Percentiles rank a stretch among this genome's conserved stretches.
Conservation (phyloP, 371 early-diverging fungal genomes). For the Actinomortierella wolfii region DNA sequence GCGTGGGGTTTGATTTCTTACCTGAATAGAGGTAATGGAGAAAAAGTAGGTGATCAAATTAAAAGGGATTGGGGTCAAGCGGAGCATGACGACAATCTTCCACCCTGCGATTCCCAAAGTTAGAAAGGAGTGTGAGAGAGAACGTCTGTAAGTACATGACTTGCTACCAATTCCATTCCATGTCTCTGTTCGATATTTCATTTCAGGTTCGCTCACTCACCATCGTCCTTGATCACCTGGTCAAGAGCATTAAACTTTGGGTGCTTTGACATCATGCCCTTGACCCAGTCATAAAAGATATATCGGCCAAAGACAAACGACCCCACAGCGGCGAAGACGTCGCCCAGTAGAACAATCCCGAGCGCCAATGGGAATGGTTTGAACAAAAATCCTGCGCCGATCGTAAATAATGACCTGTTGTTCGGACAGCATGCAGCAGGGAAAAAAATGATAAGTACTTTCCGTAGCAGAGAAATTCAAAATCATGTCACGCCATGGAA, state of each 20-base stretch:
- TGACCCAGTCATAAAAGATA: conserved; percentile 48
- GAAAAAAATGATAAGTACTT: neutral
- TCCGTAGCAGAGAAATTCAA: neutral
- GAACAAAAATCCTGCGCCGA: conserved; percentile 48
- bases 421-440: neutral
- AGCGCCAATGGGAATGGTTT: conserved; percentile 44
- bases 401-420: conserved; percentile 33
- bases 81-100: conserved; percentile 50
- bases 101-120: conserved; percentile 24
- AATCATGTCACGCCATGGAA: neutral
- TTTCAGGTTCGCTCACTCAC: conserved; percentile 11
- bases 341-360: conserved; percentile 35
- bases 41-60: conserved; percentile 48
- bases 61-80: conserved; percentile 46
- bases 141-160: neutral
- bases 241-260: conserved; percentile 44
- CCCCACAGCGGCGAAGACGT: conserved; percentile 30
- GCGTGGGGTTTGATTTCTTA: too few relatives aligned
- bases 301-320: conserved; percentile 49
- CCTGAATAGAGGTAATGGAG: conserved; percentile 44
- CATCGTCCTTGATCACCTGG: conserved; percentile 47
- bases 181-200: neutral
- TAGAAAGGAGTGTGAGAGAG: neutral
- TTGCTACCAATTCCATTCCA: too few relatives aligned
- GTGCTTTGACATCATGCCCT: conserved; percentile 34